A percentile compares a stretch with the other conserved stretches of the same genome.
Evolutionary conservation across 2,329 filamentous ascomycete species (phyloP).

Genomic region (Epichloe typhina): DNA sequence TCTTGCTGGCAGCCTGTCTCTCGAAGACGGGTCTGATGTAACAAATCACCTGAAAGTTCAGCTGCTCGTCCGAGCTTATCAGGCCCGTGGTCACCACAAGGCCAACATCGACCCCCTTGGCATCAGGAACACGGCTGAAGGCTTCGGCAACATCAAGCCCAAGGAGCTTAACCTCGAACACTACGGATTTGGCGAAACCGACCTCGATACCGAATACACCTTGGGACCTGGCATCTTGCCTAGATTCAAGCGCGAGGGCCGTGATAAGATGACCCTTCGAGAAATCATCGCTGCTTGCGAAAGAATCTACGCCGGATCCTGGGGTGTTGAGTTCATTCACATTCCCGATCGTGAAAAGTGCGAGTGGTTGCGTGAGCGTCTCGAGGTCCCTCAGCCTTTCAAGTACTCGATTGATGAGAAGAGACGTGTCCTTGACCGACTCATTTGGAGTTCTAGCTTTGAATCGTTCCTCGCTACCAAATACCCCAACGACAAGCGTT

Average conservation of each 20-base stretch:
- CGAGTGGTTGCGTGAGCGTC: conserved; percentile 91
- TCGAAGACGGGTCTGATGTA: conserved; percentile 63
- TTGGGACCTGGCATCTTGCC: conserved; percentile 92
- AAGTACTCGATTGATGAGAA: conserved; percentile 98
- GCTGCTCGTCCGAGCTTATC: conserved; percentile 90
- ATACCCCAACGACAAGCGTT: conserved; percentile 99
- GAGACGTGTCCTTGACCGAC: conserved; percentile 86
- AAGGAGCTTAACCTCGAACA: conserved; percentile 88
- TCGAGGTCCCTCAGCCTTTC: conserved; percentile 89
- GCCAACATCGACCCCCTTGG: conserved; percentile 96
- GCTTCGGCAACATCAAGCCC: conserved; percentile 75
- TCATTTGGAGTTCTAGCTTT: conserved; percentile 98
- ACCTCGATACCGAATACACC: conserved; percentile 81
- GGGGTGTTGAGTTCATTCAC: conserved; percentile 96
- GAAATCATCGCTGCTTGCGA: conserved; percentile 92
- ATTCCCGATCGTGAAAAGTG: conserved; percentile 95
- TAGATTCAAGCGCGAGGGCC: conserved; percentile 75
- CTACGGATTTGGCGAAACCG: conserved; percentile 90
- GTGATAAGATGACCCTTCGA: conserved; percentile 91
- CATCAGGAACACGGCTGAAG: conserved; percentile 63
- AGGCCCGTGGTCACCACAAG: conserved; percentile 96
- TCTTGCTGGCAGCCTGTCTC: conserved; percentile 55
- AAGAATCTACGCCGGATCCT: conserved; percentile 92
- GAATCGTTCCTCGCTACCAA: conserved; percentile 92
- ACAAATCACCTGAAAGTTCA: conserved; percentile 98